Conservation (phyloP, 2,329 filamentous ascomycete species). For the Fusarium palustre region DNA sequence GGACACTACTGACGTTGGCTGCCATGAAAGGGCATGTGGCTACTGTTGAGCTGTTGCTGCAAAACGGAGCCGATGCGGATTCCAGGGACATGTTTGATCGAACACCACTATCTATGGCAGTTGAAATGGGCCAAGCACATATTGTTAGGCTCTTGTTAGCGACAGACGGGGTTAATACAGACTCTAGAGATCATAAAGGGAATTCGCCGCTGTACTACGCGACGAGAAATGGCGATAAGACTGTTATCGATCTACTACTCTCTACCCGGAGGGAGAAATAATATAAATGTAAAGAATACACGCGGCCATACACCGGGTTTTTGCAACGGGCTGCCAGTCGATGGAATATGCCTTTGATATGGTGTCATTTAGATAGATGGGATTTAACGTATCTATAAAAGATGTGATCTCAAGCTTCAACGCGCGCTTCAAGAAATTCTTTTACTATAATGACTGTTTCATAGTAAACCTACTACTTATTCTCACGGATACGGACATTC, state of each 20-base stretch:
- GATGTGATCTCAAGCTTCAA: no score
- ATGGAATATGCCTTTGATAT: background rate
- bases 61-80: background rate
- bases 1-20: background rate
- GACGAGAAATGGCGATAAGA: fast-evolving
- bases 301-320: no score
- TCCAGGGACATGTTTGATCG: fast-evolving
- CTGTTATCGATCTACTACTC: background rate
- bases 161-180: background rate
- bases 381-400: no score
- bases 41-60: background rate
- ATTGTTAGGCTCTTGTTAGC: background rate
- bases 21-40: background rate
- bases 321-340: background rate
- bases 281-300: no score
- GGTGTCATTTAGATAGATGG: no score
- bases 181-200: fast-evolving
- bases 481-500: no score
- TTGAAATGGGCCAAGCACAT: background rate
- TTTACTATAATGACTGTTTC: no score
- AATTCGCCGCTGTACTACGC: background rate
- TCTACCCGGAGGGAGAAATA: no score
- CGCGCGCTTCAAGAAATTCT: no score
- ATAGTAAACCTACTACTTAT: no score
- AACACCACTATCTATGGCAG: background rate